Conservation (phyloP, 768 basidiomycete genomes). For the Xerocomus spinulosus region DNA sequence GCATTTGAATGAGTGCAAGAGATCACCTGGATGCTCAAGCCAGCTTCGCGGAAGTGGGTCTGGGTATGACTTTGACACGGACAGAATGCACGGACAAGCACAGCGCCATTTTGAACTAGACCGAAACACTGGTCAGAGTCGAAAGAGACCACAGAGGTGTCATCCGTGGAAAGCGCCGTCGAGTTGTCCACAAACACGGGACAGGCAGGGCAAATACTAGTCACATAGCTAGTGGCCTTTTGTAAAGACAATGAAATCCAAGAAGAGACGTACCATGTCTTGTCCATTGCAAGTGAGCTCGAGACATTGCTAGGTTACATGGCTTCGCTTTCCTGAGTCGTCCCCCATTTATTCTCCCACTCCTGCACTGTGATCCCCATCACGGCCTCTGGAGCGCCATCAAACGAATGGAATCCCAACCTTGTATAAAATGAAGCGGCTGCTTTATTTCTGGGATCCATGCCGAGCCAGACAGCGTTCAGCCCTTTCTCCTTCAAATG, state of each 20-base stretch:
- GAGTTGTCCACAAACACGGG: no score
- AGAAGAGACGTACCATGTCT: no score
- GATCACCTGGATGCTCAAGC: constrained; percentile 17
- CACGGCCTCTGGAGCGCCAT: constrained; percentile 45
- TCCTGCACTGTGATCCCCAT: constrained; percentile 53
- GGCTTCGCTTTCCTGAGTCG: neutral
- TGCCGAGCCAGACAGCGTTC: constrained; percentile 60
- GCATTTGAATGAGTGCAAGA: constrained; percentile 17
- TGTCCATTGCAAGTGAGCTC: no score
- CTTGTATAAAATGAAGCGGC: constrained; percentile 59
- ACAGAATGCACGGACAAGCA: constrained; percentile 7
- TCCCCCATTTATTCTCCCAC: constrained; percentile 21
- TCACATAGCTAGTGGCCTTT: no score
- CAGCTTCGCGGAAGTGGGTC: neutral
- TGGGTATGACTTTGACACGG: neutral
- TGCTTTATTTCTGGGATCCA: constrained; percentile 57
- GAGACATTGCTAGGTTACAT: no score
- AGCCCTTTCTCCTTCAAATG: constrained; percentile 45
- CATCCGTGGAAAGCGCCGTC: no score
- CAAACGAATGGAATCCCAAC: constrained; percentile 57
- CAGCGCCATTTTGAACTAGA: constrained; percentile 16
- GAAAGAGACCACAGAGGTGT: no score
- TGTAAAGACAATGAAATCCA: no score
- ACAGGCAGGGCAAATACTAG: no score
- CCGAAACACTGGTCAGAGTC: constrained; percentile 5